Percentiles rank a stretch among this genome's conserved stretches.
Conservation (phyloP, 2,329 filamentous ascomycete genomes). For the Fusarium odoratissimum region DNA sequence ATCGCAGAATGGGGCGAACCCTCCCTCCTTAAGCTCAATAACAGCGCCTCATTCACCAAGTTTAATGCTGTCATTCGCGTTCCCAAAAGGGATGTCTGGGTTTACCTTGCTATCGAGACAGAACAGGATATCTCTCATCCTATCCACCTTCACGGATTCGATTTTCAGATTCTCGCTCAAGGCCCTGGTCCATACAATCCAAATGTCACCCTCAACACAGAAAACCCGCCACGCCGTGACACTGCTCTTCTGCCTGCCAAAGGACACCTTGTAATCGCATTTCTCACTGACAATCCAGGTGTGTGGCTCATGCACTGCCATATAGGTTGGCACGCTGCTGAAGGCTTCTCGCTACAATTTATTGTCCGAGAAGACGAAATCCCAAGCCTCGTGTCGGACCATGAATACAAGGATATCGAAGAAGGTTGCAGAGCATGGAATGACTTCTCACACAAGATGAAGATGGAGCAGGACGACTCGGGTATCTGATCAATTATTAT, state of each 20-base stretch:
- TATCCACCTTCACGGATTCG: conserved; percentile 54
- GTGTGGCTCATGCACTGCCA: conserved; percentile 65
- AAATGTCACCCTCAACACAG: conserved; percentile 29
- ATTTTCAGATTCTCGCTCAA: conserved; percentile 48
- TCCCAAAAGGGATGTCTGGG: conserved; percentile 44
- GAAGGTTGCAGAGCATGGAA: conserved; percentile 32
- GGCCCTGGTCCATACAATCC: conserved; percentile 41
- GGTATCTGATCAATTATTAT: conserved; percentile 21
- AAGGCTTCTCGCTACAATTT: conserved; percentile 41
- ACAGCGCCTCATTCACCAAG: conserved; percentile 34
- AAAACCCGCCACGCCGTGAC: conserved; percentile 65
- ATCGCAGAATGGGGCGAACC: conserved; percentile 48
- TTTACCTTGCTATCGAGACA: conserved; percentile 48
- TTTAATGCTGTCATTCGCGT: conserved; percentile 48
- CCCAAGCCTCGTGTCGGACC: conserved; percentile 22
- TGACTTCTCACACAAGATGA: conserved; percentile 15
- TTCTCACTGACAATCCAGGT: conserved; percentile 62
- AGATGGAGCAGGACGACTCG: conserved; percentile 37
- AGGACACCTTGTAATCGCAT: conserved; percentile 62
- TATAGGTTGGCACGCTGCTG: conserved; percentile 49
- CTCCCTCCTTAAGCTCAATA: conserved; percentile 43
- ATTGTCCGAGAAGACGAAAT: conserved; percentile 41
- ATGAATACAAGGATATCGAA: conserved; percentile 23
- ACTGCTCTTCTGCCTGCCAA: conserved; percentile 59
- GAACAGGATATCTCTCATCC: conserved; percentile 47